Conservation (phyloP, 805 yeast genomes). For the Danielia oregonensis region DNA sequence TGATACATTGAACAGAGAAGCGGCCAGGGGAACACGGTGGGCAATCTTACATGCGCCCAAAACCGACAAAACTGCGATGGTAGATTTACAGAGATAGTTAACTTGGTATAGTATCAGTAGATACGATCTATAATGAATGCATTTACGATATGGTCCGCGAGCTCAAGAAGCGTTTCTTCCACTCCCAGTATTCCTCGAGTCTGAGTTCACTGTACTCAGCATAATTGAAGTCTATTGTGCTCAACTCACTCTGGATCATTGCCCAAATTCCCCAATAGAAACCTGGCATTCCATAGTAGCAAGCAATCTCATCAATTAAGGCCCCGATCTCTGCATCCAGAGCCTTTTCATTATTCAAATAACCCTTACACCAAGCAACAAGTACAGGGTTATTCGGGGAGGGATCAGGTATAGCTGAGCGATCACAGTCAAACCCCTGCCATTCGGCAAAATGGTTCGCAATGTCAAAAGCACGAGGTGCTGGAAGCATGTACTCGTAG, state of each 20-base stretch:
- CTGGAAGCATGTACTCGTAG: slow-evolving; percentile 69
- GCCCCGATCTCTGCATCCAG: slow-evolving; percentile 31
- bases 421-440: slow-evolving; percentile 78
- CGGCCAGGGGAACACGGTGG: slow-evolving; percentile 66
- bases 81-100: slow-evolving; percentile 24
- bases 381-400: slow-evolving; percentile 38
- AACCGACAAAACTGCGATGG: slow-evolving; percentile 54
- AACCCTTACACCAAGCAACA: slow-evolving; percentile 56
- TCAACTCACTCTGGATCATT: slow-evolving; percentile 64
- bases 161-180: slow-evolving; percentile 47
- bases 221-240: slow-evolving; percentile 71
- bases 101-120: no score
- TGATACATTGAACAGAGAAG: slow-evolving; percentile 69
- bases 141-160: no score
- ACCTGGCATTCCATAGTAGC: slow-evolving; percentile 76
- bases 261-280: slow-evolving; percentile 88
- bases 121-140: no score
- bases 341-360: slow-evolving; percentile 38
- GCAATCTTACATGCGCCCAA: slow-evolving; percentile 78
- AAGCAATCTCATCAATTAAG: slow-evolving; percentile 52
- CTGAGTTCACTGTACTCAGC: slow-evolving; percentile 55
- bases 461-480: slow-evolving; percentile 71
- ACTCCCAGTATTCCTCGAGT: slow-evolving; percentile 63
- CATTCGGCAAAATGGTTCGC: slow-evolving; percentile 75
- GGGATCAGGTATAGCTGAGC: slow-evolving; percentile 55